Base-by-base conservation (phyloP, 306 rosid genomes). In the Macrotyloma uniflorum region DNA sequence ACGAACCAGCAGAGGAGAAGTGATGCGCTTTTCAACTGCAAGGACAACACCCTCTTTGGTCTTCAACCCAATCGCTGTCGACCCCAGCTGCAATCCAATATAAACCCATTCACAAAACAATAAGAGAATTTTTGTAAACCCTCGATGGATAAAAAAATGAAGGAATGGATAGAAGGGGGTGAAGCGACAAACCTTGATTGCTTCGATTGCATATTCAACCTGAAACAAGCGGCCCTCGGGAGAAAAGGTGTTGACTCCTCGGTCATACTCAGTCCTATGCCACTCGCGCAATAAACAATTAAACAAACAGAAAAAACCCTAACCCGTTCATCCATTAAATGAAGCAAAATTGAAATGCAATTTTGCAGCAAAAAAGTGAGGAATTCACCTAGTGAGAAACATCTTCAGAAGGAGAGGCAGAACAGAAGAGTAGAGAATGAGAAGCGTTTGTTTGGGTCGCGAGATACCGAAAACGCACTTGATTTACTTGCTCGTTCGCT, bases 31-130 rank as follows among this genome's bases (percentile, higher is more conserved):
- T 80, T 95, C 99, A 78, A 95, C 99, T 1, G 99, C 99, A 22
- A 93, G 99, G 61, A 93, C 98, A 50, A 95, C 99, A 0, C 99
- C 99, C 62, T 93, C 96, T 69, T 88, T 95, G 3, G 98, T 95
- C 90, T 93, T 95, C 90, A 95, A 77, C 79, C 98, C 98, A 76
- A 95, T 95, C 5, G 99, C 98, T 32, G 98, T 95, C 24, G 98
- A 95, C 62, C 99, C 99, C 67, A 95, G 89, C 98, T 95, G 86
- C 50, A 84, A 67, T 19, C 35, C 67, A 38, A 45, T 15, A 28
- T 65, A 70, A 62, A 32, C 61, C 2, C 40, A 61, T 55, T 83
- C 43, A 36, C 1, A 2, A 64, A 20, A 53, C 13, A 53, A 53
- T 10, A 22, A 4, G n/a, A 13, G 0, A 30, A 6, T 28, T 5